Percentiles rank a stretch among this genome's conserved stretches.
phyloP scores from a whole-genome alignment of 345 rosid genomes.

The Hypericum androsaemum region DNA sequence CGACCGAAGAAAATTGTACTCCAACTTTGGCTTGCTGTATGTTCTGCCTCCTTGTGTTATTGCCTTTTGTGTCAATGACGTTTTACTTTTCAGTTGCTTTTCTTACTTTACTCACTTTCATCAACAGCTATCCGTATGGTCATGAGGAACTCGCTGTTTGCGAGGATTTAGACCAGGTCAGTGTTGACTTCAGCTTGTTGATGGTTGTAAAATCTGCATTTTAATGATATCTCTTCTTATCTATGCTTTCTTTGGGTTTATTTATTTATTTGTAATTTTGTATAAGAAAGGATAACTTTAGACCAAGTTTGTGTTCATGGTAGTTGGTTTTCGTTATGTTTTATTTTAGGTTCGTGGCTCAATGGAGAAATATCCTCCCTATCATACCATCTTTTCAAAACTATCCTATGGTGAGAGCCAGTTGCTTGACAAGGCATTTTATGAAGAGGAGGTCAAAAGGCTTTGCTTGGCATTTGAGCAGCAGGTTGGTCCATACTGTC shows the following conservation, averaged over 20 bases:
- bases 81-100: background rate
- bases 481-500: conserved; percentile 42
- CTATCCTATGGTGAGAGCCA: conserved; percentile 95
- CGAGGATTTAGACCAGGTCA: conserved; percentile 84
- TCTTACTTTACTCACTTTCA: background rate
- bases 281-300: background rate
- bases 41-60: conserved; percentile 14
- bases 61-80: background rate
- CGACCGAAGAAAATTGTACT: conserved; percentile 89
- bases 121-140: conserved; percentile 66
- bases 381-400: conserved; percentile 77
- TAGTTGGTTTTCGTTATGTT: conserved; percentile 6
- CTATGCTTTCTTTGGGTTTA: background rate
- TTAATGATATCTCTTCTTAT: background rate
- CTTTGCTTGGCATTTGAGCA: conserved; percentile 95
- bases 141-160: conserved; percentile 87
- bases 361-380: conserved; percentile 93
- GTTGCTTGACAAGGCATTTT: conserved; percentile 95
- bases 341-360: conserved; percentile 71
- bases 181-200: conserved; percentile 4
- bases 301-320: background rate
- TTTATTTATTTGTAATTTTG: background rate
- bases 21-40: conserved; percentile 91
- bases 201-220: background rate
- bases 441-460: conserved; percentile 97